Conservation (phyloP, 2,329 filamentous ascomycete species). For the Aspergillus vadensis region DNA sequence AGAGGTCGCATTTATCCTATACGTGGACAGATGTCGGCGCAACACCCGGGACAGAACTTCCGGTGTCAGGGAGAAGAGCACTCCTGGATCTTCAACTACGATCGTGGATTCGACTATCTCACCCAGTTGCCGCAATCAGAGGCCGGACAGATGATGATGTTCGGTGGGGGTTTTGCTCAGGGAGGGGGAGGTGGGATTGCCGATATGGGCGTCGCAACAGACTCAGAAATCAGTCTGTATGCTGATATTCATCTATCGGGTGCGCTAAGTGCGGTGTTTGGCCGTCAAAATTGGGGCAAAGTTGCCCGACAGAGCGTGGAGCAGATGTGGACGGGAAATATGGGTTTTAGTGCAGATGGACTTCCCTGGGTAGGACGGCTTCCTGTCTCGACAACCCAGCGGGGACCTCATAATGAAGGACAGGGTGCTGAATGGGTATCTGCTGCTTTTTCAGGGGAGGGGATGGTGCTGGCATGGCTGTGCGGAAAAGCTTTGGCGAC, state of each 20-base stretch:
- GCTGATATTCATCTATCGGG: slow-evolving; percentile 32
- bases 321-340: slow-evolving; percentile 44
- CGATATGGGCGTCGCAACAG: slow-evolving; percentile 53
- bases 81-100: slow-evolving; percentile 57
- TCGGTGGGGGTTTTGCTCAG: slow-evolving; percentile 56
- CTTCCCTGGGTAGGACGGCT: slow-evolving; percentile 54
- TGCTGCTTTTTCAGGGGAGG: slow-evolving; percentile 33
- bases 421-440: slow-evolving; percentile 31
- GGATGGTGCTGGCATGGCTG: slow-evolving; percentile 38
- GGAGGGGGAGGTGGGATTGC: slow-evolving; percentile 47
- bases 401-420: background rate
- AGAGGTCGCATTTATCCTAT: slow-evolving; percentile 42
- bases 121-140: slow-evolving; percentile 45
- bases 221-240: slow-evolving; percentile 37
- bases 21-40: slow-evolving; percentile 48
- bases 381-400: slow-evolving; percentile 20
- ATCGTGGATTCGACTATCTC: slow-evolving; percentile 54
- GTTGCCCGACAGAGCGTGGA: slow-evolving; percentile 24
- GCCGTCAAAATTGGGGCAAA: slow-evolving; percentile 24
- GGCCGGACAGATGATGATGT: slow-evolving; percentile 51
- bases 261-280: slow-evolving; percentile 29
- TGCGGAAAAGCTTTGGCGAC: slow-evolving; percentile 30
- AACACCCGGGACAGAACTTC: slow-evolving; percentile 35
- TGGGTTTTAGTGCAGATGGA: slow-evolving; percentile 54
- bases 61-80: slow-evolving; percentile 35